Conservation (phyloP, 176 grass and related monocot species). For the Areca catechu region DNA sequence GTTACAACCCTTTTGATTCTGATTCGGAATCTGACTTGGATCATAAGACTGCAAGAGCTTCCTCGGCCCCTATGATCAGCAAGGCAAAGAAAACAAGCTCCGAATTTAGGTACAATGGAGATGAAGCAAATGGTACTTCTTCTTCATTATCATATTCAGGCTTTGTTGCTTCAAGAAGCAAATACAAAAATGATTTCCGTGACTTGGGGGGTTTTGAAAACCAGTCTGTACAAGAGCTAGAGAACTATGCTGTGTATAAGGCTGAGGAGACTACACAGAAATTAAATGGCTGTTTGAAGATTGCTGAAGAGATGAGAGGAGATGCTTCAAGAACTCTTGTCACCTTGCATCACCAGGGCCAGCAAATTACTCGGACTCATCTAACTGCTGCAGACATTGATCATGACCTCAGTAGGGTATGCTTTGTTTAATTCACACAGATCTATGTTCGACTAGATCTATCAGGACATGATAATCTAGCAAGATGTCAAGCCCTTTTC, state of each 20-base stretch:
- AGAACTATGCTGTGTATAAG: conserved; percentile 67
- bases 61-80: not conserved
- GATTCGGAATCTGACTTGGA: not conserved
- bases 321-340: conserved; percentile 68
- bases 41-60: conserved; percentile 4
- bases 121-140: not conserved
- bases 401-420: conserved; percentile 80
- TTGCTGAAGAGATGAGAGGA: conserved; percentile 81
- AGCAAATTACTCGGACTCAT: conserved; percentile 74
- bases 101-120: not conserved
- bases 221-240: conserved; percentile 67
- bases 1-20: conserved; percentile 3
- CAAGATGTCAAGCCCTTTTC: not conserved
- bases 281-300: conserved; percentile 43
- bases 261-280: conserved; percentile 65
- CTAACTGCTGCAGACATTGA: conserved; percentile 73
- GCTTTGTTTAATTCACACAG: not conserved
- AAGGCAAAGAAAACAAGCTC: not conserved
- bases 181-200: conserved; percentile 65
- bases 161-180: conserved; percentile 12
- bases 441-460: not conserved
- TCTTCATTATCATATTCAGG: conserved; percentile 22
- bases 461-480: not conserved
- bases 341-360: conserved; percentile 74
- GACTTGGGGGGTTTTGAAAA: conserved; percentile 53